Evolutionary conservation across 257 asterid genomes (phyloP), one percentile per base, ranked within the genome.

Genomic region (Solanum pennellii): DNA sequence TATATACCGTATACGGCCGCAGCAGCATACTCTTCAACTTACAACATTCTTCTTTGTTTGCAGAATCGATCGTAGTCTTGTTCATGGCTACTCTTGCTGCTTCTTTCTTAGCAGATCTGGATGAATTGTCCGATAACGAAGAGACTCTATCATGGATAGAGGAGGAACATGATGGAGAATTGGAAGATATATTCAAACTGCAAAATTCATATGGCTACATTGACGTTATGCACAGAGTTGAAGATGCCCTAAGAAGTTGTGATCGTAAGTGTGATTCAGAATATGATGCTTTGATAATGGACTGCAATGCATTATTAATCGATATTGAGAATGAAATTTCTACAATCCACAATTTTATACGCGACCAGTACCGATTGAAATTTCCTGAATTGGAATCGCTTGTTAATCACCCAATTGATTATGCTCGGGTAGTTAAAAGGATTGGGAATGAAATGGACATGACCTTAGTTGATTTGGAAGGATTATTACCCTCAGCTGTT

Each of bases 361-460:
- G 98, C 1, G 99, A 97, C 90, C 94, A 97, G 91, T 97, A 97
- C 68, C 97, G 98, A 21, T 65, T 94, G 71, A 97, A 97, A 87
- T 97, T 97, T 86, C 99, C 98, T 2, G 98, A 97, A 90, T 98
- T 97, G 83, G 98, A 97, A 73, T 95, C 98, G n/a, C 93, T 97
- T 68, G 98, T 95, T 80, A 98, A 94, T 89, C 99, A 97, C 91
- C 99, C 99, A 3, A 93, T 97, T 80, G 99, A 97, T 89, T 97
- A 97, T 89, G 98, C 98, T 79, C 94, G 98, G 85, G 97, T 97
- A 21, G 98, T 97, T 83, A 92, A 97, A 85, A 97, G 93, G 89
- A 95, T 95, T 77, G 98, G 95, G 39, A 97, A 95, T 69, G 98
- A 93, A 90, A 89, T 90, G 91, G 99, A 97, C 88, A 90, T 97